Conservation (phyloP, 169 alveolate species). For the Eimeria tenella region DNA sequence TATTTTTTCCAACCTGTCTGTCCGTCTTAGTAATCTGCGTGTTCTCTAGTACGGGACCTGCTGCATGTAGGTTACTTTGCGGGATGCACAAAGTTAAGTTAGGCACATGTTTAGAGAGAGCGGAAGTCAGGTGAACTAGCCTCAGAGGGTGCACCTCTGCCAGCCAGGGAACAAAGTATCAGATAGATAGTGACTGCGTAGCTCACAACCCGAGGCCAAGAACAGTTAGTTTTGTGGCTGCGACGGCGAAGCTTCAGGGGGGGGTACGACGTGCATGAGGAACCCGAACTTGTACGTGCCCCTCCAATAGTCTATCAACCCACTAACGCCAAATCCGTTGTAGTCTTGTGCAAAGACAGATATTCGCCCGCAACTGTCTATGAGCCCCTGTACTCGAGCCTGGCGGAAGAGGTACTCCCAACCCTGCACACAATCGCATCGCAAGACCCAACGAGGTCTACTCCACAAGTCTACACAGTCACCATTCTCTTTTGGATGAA, state of each 20-base stretch:
- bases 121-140: neutral
- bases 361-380: conserved; percentile 93
- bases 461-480: neutral
- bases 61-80: too few species aligned
- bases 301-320: conserved; percentile 91
- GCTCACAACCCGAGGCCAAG: neutral
- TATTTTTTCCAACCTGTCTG: too few species aligned
- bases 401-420: conserved; percentile 94
- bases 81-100: too few species aligned
- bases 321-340: conserved; percentile 93
- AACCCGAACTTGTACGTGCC: conserved; percentile 93
- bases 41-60: too few species aligned
- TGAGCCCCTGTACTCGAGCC: conserved; percentile 94
- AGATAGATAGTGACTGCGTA: neutral
- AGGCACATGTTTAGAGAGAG: neutral
- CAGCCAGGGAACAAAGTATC: neutral
- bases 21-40: too few species aligned
- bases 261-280: conserved; percentile 94
- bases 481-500: neutral
- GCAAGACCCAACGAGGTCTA: neutral
- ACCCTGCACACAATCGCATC: conserved; percentile 84
- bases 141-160: neutral
- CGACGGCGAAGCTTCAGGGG: conserved; percentile 82
- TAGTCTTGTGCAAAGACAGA: conserved; percentile 93
- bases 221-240: neutral